Percentiles rank a stretch among this genome's conserved stretches.
Evolutionary conservation across 2,329 filamentous ascomycete species (phyloP).

Genomic region (Cercospora sesami): DNA sequence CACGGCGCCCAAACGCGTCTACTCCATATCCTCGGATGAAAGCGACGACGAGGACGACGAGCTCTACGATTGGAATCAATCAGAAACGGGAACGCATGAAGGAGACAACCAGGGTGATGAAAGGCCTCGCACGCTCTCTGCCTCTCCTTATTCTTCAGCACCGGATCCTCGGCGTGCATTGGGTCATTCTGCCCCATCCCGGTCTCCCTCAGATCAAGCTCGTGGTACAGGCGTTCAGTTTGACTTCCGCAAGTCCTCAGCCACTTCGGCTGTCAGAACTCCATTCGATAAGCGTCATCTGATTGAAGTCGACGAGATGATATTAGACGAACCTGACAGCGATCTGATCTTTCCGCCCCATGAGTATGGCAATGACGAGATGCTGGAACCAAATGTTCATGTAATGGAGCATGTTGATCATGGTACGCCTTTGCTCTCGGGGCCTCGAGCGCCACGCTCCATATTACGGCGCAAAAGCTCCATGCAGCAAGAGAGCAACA

Average conservation of each 20-base stretch:
- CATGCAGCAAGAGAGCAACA: slow-evolving; percentile 14
- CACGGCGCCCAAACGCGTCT: slow-evolving; percentile 29
- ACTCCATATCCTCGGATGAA: slow-evolving; percentile 27
- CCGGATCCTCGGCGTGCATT: background rate
- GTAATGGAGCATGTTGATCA: background rate
- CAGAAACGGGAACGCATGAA: background rate
- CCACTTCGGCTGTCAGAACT: slow-evolving; percentile 3
- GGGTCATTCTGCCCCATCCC: background rate
- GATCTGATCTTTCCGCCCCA: background rate
- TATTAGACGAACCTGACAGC: slow-evolving; percentile 9
- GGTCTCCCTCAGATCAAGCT: background rate
- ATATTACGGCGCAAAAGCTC: slow-evolving; percentile 30
- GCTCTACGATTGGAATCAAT: slow-evolving; percentile 9
- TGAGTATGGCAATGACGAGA: background rate
- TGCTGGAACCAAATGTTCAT: slow-evolving; percentile 4
- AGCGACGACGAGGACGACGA: slow-evolving; percentile 23
- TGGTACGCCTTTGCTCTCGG: background rate
- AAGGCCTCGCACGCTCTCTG: background rate
- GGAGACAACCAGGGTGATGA: background rate
- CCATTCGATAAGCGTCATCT: slow-evolving; percentile 16
- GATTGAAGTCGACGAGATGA: slow-evolving; percentile 33
- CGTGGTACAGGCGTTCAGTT: slow-evolving; percentile 9
- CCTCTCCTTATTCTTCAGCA: background rate
- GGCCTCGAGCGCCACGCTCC: slow-evolving; percentile 23
- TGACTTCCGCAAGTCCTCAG: slow-evolving; percentile 17